Evolutionary conservation across 371 early-diverging fungal genomes (phyloP), one percentile per base, ranked within the genome.

Genomic region (Mortierella sp.): DNA sequence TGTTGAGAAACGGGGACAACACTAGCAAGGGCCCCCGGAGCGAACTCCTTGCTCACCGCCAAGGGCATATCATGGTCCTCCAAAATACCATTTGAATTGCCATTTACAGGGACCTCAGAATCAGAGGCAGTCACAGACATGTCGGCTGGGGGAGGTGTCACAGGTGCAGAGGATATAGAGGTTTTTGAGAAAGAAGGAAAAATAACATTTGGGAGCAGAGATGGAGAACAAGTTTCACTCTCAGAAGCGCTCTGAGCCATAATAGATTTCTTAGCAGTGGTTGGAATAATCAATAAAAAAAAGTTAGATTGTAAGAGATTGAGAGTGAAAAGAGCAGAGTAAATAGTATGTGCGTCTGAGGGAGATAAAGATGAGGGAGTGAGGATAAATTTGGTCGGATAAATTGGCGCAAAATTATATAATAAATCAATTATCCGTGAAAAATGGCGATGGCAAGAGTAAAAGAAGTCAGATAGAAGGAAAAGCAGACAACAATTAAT

Each of bases 221-320:
- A 14, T 18, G 68, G 22, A 32, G 59, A 43, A 24, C 18, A n/a
- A 9, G 47, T 32, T 22, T 51, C 35, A 39, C 51, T 61, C 37
- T 61, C 61, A 22, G 68, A 20, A 47, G 49, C 37, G 49, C 68
- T 60, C 62, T 68, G 68, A 51, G 62, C 62, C 68, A 60, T 67
- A 43, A 16, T 11, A 43, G 43, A 43, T 43, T 43, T 3, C 43
- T 43, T 43, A 3, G 43, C 11, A 16, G 43, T 16, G 1, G 43
- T 43, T 43, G 16, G 14, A 43, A 43, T 43, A 43, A 16, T 43
- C 11, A 43, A 43, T 1, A 43, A 43, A 8, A 43, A 40, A 43
- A 16, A 43, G 16, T 14, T 43, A 43, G 43, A 43, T 14, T 16
- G n/a, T n/a, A n/a, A n/a, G n/a, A n/a, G n/a, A n/a, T n/a, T n/a